Evolutionary conservation across 208 protist genomes (phyloP), one percentile per base, ranked within the genome.

Genomic region (Acanthamoeba polyphaga): DNA sequence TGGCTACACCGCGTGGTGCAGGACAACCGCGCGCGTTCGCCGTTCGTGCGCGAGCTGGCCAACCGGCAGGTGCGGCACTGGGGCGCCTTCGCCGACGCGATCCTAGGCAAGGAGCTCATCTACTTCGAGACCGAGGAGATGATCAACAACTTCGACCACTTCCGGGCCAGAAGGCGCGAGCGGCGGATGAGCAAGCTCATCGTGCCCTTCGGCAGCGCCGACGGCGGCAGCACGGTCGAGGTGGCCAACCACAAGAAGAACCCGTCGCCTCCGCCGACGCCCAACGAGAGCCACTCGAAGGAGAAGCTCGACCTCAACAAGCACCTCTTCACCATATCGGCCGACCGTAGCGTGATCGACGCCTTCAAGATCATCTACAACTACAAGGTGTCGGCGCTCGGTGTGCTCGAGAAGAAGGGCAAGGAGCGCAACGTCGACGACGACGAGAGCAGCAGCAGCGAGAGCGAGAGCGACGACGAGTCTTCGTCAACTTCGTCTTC

Each of bases 101-200:
- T 88, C 80, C 80, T 88, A 15, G 80, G 80, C 10, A 88, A 88
- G 80, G 80, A 88, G 80, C 80, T 88, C 29, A 88, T 88, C 80
- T 88, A 88, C 80, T 88, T 88, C 80, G 80, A 88, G 80, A 88
- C 80, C 27, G 80, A 88, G 53, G 80, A 88, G 80, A 88, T 88
- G 80, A 88, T 88, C 46, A 88, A 88, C 80, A 88, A 88, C 29
- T 88, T 88, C 9, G 80, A 88, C 80, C 80, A 88, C 80, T 88
- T 88, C 51, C 80, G 80, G 9, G 80, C 80, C 49, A 49, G 29
- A 2, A 66, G 66, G 80, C 46, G 80, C 51, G 80, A 88, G 53
- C 46, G 80, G 13, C 46, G 80, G 12, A 88, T 88, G 80, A 88
- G 80, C 80, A 88, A 88, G 80, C 17, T 88, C 15, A 64, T 88